Evolutionary conservation across 1,139 yeast species (phyloP).

Genomic region (Magnusiomyces starmeri): DNA sequence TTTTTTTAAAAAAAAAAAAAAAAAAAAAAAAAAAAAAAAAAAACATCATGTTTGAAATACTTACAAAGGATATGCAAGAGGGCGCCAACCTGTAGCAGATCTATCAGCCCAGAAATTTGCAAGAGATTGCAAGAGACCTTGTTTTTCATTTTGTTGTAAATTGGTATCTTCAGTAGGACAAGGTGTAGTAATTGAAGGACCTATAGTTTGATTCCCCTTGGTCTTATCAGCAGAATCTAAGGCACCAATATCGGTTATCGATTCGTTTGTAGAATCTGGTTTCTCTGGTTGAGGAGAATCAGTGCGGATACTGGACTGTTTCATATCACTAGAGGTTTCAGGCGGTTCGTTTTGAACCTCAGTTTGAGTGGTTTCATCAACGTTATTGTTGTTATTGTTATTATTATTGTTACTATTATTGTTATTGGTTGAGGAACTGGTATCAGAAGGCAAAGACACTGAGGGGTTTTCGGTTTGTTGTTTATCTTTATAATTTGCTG

Average conservation of each 20-base stretch:
- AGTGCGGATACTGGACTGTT: not conserved
- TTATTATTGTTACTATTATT: not conserved
- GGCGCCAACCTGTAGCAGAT: constrained; percentile 93
- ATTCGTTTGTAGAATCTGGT: not conserved
- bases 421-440: not conserved
- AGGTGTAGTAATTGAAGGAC: constrained; percentile 2
- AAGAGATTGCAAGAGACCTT: constrained; percentile 72
- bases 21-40: not conserved
- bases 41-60: no score
- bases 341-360: not conserved
- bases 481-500: constrained; percentile 3
- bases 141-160: constrained; percentile 48
- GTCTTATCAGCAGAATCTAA: not conserved
- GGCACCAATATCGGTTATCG: not conserved
- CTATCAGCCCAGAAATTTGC: constrained; percentile 97
- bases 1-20: not conserved
- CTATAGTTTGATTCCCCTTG: not conserved
- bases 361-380: not conserved
- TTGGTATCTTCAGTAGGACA: constrained; percentile 18
- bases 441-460: not conserved
- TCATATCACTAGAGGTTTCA: not conserved
- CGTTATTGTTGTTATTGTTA: not conserved
- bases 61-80: constrained; percentile 69
- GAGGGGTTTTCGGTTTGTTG: no score
- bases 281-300: not conserved